These are phyloP conservation scores for Pythium oligandrum DNA, from an alignment of 352 stramenopile genomes.

Conservation along the genomic window DNA sequence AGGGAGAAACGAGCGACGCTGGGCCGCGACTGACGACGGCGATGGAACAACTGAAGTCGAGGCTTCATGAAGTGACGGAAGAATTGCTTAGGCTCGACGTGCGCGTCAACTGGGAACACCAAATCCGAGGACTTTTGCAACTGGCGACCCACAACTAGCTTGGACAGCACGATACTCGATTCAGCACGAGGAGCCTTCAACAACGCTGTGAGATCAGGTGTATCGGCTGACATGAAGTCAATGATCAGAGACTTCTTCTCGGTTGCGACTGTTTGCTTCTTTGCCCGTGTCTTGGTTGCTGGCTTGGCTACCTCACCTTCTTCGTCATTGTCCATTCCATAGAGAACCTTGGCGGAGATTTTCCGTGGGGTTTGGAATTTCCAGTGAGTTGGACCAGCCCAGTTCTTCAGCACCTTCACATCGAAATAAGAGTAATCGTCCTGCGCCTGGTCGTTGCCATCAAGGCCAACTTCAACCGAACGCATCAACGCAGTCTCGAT, in stretches of 20 bases:
- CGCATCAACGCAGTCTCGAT: slow-evolving; percentile 72
- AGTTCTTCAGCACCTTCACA: slow-evolving; percentile 78
- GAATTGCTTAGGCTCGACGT: slow-evolving; percentile 63
- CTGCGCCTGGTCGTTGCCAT: slow-evolving; percentile 38
- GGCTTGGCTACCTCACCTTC: slow-evolving; percentile 16
- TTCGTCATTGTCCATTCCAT: slow-evolving; percentile 20
- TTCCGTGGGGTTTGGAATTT: slow-evolving; percentile 61
- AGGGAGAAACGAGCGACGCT: background rate
- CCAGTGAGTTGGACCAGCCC: slow-evolving; percentile 67
- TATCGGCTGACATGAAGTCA: slow-evolving; percentile 50
- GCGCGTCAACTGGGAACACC: slow-evolving; percentile 71
- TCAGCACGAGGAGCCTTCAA: slow-evolving; percentile 35
- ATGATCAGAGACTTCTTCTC: slow-evolving; percentile 47
- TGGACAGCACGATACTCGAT: slow-evolving; percentile 37
- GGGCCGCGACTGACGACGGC: slow-evolving; percentile 1
- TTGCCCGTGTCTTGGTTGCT: slow-evolving; percentile 21
- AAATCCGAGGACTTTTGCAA: slow-evolving; percentile 51
- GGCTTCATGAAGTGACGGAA: slow-evolving; percentile 80
- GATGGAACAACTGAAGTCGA: slow-evolving; percentile 59
- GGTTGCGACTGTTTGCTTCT: slow-evolving; percentile 11
- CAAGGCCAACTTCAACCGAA: slow-evolving; percentile 37
- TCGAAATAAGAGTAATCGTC: slow-evolving; percentile 85
- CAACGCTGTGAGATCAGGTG: slow-evolving; percentile 35
- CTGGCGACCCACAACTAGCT: slow-evolving; percentile 47
- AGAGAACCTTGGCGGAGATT: slow-evolving; percentile 34